phyloP scores from a whole-genome alignment of 148 eudicot genomes.

The Beta vulgaris region DNA sequence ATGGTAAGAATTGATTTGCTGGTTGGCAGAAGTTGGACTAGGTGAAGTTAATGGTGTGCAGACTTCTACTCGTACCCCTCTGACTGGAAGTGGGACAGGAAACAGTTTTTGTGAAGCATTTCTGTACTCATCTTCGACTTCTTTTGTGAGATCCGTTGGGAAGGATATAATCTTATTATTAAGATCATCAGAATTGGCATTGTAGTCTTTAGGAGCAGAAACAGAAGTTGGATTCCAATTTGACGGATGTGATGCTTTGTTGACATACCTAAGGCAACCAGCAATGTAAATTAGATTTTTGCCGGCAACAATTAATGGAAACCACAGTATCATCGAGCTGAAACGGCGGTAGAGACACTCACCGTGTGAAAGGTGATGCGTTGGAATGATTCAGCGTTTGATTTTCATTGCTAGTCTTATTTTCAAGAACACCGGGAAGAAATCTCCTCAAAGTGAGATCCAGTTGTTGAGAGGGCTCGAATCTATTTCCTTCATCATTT shows the following conservation, averaged over 20 bases:
- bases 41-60: slow-evolving; percentile 37
- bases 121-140: slow-evolving; percentile 32
- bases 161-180: slow-evolving; percentile 28
- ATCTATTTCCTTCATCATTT: slow-evolving; percentile 34
- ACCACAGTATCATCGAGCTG: not conserved
- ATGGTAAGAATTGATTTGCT: slow-evolving; percentile 26
- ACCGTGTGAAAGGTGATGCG: slow-evolving; percentile 85
- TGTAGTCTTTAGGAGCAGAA: slow-evolving; percentile 33
- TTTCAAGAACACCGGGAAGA: slow-evolving; percentile 40
- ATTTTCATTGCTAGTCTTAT: slow-evolving; percentile 42
- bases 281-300: slow-evolving; percentile 6
- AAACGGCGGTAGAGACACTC: slow-evolving; percentile 23
- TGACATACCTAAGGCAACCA: slow-evolving; percentile 54
- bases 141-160: slow-evolving; percentile 30
- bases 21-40: slow-evolving; percentile 43
- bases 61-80: slow-evolving; percentile 44
- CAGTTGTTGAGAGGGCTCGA: slow-evolving; percentile 48
- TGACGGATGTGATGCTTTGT: slow-evolving; percentile 35
- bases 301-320: too few species aligned
- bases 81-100: slow-evolving; percentile 46
- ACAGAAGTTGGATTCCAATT: slow-evolving; percentile 38
- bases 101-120: slow-evolving; percentile 37
- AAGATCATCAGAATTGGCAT: slow-evolving; percentile 33
- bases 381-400: slow-evolving; percentile 65
- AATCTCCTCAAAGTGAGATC: slow-evolving; percentile 78